Conservation (phyloP, 2,329 filamentous ascomycete species). For the Colletotrichum cereale region DNA sequence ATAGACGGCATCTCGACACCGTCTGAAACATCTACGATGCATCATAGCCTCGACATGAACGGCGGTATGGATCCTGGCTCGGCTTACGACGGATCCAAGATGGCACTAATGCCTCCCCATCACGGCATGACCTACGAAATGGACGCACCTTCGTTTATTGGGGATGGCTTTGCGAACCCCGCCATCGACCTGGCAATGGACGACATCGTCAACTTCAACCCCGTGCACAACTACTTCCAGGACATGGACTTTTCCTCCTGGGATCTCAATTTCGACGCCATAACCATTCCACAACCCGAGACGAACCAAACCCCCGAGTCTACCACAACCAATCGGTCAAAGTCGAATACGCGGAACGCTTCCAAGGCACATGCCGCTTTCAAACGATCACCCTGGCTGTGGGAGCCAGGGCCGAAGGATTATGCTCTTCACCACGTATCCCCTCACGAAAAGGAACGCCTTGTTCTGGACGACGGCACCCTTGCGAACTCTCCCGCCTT, state of each 20-base stretch:
- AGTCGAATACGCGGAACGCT: constrained; percentile 43
- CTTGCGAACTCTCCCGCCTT: constrained; percentile 35
- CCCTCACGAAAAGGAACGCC: constrained; percentile 32
- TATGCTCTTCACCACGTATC: constrained; percentile 38
- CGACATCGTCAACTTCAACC: constrained; percentile 45
- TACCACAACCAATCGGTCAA: constrained; percentile 43
- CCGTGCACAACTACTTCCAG: constrained; percentile 46
- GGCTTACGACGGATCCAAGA: constrained; percentile 10
- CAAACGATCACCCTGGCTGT: constrained; percentile 51
- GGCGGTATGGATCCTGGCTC: constrained; percentile 16
- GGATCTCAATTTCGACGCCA: constrained; percentile 49
- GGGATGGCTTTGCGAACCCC: constrained; percentile 26
- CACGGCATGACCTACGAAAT: constrained; percentile 22
- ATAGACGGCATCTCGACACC: constrained; percentile 27
- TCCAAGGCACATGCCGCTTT: constrained; percentile 49
- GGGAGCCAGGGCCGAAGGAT: constrained; percentile 49
- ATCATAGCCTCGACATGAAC: constrained; percentile 20
- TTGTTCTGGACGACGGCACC: constrained; percentile 26
- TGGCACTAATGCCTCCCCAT: constrained; percentile 22
- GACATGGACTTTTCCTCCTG: constrained; percentile 50
- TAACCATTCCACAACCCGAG: constrained; percentile 47
- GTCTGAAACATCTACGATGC: constrained; percentile 37
- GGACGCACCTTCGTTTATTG: constrained; percentile 26
- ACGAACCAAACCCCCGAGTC: constrained; percentile 47
- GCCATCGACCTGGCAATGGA: constrained; percentile 33